These are phyloP conservation scores for Hirsutella thompsonii DNA, from an alignment of 2,329 filamentous ascomycete genomes.

Conservation along the genomic window DNA sequence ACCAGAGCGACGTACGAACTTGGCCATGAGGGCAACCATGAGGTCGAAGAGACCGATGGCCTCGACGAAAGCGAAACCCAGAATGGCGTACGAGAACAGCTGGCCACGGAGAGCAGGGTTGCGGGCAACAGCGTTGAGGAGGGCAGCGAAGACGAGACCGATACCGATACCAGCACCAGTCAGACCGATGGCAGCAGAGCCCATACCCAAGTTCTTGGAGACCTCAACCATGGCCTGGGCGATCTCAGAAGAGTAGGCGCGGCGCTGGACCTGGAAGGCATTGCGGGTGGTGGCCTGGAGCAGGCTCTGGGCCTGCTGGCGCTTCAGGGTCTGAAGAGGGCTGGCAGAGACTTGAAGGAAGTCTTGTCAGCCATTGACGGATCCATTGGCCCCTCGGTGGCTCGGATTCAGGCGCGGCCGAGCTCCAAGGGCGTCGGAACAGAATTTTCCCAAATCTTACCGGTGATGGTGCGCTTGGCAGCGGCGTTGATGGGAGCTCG, in stretches of 20 bases:
- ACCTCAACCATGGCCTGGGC: conserved; percentile 80
- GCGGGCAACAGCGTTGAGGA: conserved; percentile 80
- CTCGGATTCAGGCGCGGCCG: conserved; percentile 10
- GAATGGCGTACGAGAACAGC: conserved; percentile 93
- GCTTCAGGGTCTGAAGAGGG: conserved; percentile 64
- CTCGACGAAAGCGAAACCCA: conserved; percentile 91
- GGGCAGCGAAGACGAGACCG: conserved; percentile 84
- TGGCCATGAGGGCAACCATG: conserved; percentile 90
- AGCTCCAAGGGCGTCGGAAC: conserved; percentile 7
- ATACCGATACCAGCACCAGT: conserved; percentile 91
- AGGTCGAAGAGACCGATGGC: conserved; percentile 82
- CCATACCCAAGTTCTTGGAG: conserved; percentile 85
- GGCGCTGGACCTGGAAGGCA: conserved; percentile 52
- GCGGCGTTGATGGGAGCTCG: conserved; percentile 49
- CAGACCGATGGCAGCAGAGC: conserved; percentile 81
- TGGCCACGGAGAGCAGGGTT: conserved; percentile 91
- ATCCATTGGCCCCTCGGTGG: conserved; percentile 18
- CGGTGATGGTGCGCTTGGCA: conserved; percentile 65
- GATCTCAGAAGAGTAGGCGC: conserved; percentile 79
- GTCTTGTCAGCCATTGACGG: conserved; percentile 18
- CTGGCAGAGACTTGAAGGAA: conserved; percentile 36
- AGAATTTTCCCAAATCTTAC: conserved; percentile 36
- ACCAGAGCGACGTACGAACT: conserved; percentile 50
- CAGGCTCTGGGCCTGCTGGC: conserved; percentile 54
- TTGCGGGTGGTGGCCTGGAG: conserved; percentile 53